A percentile compares a stretch with the other conserved stretches of the same genome.
These are phyloP conservation scores for Aspergillus sclerotialis DNA, from an alignment of 2,329 filamentous ascomycete genomes.

Conservation along the genomic window DNA sequence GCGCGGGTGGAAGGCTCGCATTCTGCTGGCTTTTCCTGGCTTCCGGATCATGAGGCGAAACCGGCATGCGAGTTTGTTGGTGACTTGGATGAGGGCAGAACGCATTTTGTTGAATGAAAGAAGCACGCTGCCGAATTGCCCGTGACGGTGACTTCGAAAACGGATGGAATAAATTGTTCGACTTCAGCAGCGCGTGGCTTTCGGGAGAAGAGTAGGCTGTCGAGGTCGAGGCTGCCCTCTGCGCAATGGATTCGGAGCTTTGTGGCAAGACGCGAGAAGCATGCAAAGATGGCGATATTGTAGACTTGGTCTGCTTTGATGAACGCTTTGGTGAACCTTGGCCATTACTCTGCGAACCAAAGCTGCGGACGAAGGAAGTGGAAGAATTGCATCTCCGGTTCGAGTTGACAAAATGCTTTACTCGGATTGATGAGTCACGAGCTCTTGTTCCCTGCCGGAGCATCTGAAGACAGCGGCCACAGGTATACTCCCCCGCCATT, in stretches of 20 bases:
- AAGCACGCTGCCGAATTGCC: constrained; percentile 78
- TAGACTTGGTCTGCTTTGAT: constrained; percentile 13
- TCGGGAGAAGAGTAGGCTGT: constrained; percentile 17
- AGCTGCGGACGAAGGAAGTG: constrained; percentile 19
- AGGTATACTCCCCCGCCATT: constrained; percentile 36
- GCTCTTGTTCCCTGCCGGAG: constrained; percentile 23
- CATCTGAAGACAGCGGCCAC: constrained; percentile 32
- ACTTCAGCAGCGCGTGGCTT: constrained; percentile 46
- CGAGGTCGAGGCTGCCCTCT: constrained; percentile 20
- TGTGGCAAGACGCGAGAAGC: constrained; percentile 4
- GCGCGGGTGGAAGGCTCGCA: constrained; percentile 58
- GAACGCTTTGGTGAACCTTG: constrained; percentile 11
- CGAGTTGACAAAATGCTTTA: constrained; percentile 17
- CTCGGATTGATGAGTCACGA: constrained; percentile 14
- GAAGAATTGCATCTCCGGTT: constrained; percentile 18
- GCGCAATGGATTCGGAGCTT: constrained; percentile 14
- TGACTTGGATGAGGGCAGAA: constrained; percentile 90
- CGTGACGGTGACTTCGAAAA: constrained; percentile 84
- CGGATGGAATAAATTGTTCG: constrained; percentile 86
- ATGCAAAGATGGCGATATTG: constrained; percentile 4
- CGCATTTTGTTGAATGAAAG: constrained; percentile 87
- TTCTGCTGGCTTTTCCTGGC: constrained; percentile 44
- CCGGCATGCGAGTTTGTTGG: constrained; percentile 63
- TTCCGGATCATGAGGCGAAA: constrained; percentile 58
- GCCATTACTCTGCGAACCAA: constrained; percentile 19